Percentiles rank a stretch among this genome's conserved stretches.
Conservation (phyloP, 495 filamentous ascomycete species). For the Aspergillus asperescens region DNA sequence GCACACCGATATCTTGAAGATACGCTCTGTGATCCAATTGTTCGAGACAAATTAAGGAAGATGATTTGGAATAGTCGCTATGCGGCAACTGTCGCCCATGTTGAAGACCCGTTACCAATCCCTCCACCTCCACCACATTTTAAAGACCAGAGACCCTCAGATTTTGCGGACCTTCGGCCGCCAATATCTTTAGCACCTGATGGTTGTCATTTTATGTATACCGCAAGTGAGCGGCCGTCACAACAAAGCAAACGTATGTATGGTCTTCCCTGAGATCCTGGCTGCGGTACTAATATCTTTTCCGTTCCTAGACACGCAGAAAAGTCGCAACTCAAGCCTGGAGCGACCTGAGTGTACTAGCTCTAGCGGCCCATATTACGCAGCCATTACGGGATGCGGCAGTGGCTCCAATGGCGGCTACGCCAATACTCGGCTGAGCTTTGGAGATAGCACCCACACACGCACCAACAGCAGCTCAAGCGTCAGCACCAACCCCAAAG, state of each 20-base stretch:
- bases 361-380: no score
- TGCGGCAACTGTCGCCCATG: slow-evolving; percentile 7
- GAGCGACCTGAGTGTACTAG: no score
- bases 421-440: no score
- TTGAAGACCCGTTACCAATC: slow-evolving; percentile 23
- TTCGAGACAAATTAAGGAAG: slow-evolving; percentile 12
- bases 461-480: background rate
- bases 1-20: slow-evolving; percentile 19
- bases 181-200: background rate
- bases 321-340: background rate
- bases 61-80: slow-evolving; percentile 7
- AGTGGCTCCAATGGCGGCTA: background rate
- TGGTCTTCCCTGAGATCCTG: background rate
- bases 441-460: background rate
- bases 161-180: background rate
- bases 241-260: background rate
- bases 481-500: background rate
- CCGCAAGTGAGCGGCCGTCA: slow-evolving; percentile 12
- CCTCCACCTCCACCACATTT: slow-evolving; percentile 9
- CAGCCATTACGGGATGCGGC: background rate
- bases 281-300: background rate
- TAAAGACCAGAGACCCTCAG: background rate
- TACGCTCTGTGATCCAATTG: slow-evolving; percentile 10
- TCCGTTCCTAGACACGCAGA: background rate
- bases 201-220: background rate